Evolutionary conservation across 2,329 filamentous ascomycete species (phyloP).

Genomic region (Neonectria hederae): DNA sequence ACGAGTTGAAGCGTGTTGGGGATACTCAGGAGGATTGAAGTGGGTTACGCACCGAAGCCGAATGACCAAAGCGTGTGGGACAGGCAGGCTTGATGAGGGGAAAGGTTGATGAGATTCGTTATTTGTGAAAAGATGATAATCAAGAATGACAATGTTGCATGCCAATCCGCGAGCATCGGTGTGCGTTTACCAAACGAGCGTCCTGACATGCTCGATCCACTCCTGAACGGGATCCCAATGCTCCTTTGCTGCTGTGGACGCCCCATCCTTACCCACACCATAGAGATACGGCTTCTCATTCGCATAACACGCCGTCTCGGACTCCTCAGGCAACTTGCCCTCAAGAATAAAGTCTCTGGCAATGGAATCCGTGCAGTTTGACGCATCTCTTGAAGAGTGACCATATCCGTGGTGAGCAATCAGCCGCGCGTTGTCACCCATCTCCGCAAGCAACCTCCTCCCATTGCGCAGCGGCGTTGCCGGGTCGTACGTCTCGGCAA

Average conservation of each 20-base stretch:
- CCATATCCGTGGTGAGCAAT: constrained; percentile 61
- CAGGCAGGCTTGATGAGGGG: too few relatives aligned
- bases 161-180: not conserved
- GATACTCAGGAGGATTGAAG: too few relatives aligned
- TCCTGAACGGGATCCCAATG: constrained; percentile 15
- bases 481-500: constrained; percentile 61
- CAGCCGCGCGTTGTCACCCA: constrained; percentile 59
- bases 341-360: constrained; percentile 53
- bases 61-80: too few relatives aligned
- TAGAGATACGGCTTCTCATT: constrained; percentile 60
- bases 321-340: constrained; percentile 51
- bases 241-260: not conserved
- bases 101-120: not conserved
- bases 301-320: constrained; percentile 57
- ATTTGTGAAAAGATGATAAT: not conserved
- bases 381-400: constrained; percentile 56
- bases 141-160: not conserved
- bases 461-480: constrained; percentile 61
- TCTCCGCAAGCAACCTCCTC: constrained; percentile 53
- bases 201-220: constrained; percentile 10
- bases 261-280: constrained; percentile 36
- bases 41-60: too few relatives aligned
- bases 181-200: not conserved
- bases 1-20: too few relatives aligned
- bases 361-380: constrained; percentile 56